Evolutionary conservation across 2,329 filamentous ascomycete species (phyloP).

Genomic region (Anthostomella pinea): DNA sequence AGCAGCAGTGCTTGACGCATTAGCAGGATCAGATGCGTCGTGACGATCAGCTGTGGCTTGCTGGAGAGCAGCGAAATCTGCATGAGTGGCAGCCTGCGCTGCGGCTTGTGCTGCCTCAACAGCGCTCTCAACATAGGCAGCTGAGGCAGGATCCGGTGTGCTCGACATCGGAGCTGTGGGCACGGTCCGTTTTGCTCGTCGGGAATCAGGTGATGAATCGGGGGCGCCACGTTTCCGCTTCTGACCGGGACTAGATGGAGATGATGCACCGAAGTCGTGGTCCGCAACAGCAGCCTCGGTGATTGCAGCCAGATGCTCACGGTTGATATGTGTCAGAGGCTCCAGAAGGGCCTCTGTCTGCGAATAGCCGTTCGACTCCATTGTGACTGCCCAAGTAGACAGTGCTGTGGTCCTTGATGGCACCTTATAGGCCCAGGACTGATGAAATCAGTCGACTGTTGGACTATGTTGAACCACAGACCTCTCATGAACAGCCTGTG

Average conservation of each 20-base stretch:
- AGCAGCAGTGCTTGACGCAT: conserved; percentile 58
- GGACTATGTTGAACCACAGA: too few species aligned
- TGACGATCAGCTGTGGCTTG: conserved; percentile 49
- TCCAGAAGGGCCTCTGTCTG: conserved; percentile 33
- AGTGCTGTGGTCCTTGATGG: conserved; percentile 14
- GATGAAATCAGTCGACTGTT: conserved; percentile 5
- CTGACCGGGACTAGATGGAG: conserved; percentile 42
- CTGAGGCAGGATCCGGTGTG: conserved; percentile 40
- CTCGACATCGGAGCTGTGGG: conserved; percentile 43
- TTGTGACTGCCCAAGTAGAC: conserved; percentile 17
- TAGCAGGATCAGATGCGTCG: conserved; percentile 48
- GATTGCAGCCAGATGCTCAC: conserved; percentile 40
- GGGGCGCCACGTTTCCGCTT: conserved; percentile 54
- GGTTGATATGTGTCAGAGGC: conserved; percentile 30
- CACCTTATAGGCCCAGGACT: conserved; percentile 21
- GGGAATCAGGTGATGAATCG: conserved; percentile 45
- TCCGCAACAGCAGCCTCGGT: conserved; percentile 45
- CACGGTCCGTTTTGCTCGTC: conserved; percentile 49
- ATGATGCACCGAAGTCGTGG: conserved; percentile 45
- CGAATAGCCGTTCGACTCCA: conserved; percentile 33
- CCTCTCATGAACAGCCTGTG: conserved; percentile 13
- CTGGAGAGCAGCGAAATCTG: conserved; percentile 56
- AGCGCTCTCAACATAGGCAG: conserved; percentile 54
- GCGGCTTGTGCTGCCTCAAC: conserved; percentile 46
- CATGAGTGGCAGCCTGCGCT: conserved; percentile 38